phyloP scores from a whole-genome alignment of 2,329 filamentous ascomycete species.

The Tolypocladium amazonense region DNA sequence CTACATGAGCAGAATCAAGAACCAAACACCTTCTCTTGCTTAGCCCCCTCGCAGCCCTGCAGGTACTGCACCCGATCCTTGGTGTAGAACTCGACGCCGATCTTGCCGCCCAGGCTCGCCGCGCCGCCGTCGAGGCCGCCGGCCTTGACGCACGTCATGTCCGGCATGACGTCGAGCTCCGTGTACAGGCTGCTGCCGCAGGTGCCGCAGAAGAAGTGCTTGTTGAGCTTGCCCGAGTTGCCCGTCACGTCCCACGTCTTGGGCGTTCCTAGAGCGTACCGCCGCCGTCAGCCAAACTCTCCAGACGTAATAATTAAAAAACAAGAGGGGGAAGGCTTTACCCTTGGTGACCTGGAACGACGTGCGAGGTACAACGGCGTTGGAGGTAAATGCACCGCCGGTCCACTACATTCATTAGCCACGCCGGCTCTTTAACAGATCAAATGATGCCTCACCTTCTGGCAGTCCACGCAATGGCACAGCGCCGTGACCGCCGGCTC shows the following conservation, averaged over 20 bases:
- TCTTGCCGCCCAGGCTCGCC: slow-evolving; percentile 27
- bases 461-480: slow-evolving; percentile 43
- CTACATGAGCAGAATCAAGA: background rate
- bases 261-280: slow-evolving; percentile 24
- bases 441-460: slow-evolving; percentile 31
- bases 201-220: slow-evolving; percentile 42
- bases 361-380: slow-evolving; percentile 35
- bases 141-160: slow-evolving; percentile 37
- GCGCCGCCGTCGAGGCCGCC: slow-evolving; percentile 38
- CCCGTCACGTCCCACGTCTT: slow-evolving; percentile 36
- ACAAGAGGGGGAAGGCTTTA: too few relatives aligned
- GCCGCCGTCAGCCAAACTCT: background rate
- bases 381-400: slow-evolving; percentile 43
- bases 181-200: slow-evolving; percentile 42
- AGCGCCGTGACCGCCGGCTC: slow-evolving; percentile 31
- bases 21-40: slow-evolving; percentile 6
- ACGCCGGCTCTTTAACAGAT: background rate
- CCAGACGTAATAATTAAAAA: too few relatives aligned
- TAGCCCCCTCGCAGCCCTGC: slow-evolving; percentile 20
- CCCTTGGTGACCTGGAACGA: slow-evolving; percentile 39
- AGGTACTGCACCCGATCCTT: slow-evolving; percentile 37
- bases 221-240: slow-evolving; percentile 41
- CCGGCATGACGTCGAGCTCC: slow-evolving; percentile 41
- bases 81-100: slow-evolving; percentile 41
- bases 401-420: slow-evolving; percentile 27